Evolutionary conservation across 495 filamentous ascomycete species (phyloP), one percentile per base, ranked within the genome.

Genomic region (Xylaria flabelliformis): DNA sequence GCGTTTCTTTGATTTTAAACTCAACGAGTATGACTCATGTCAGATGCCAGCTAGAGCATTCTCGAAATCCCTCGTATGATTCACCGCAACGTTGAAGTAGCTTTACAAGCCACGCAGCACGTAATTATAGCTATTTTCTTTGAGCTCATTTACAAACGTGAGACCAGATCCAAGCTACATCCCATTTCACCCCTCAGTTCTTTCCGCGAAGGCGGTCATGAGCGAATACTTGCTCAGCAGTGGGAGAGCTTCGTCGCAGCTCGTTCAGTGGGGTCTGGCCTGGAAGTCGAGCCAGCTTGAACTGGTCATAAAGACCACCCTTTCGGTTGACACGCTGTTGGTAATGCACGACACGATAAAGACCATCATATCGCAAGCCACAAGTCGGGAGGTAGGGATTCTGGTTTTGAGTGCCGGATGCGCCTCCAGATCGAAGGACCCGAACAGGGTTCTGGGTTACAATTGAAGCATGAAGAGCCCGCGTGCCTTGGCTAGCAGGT

Each of bases 301-400:
- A 89, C 41, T 81, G 80, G 34, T 83, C 79, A 58, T 82, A 85
- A 0, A 73, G 70, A 15, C 82, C 82, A 69, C 73, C 73, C 10
- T 75, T 68, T 12, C 10, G 36, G 42, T 79, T 79, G 6, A 5
- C 44, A 5, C 32, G 59, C 9, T 36, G 67, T 48, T 26, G 62
- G 0, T 71, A 17, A 6, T 26, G 24, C 4, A 69, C 69, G 12
- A 90, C 86, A 3, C 70, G 75, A 66, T 89, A 89, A 4, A 88
- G 74, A 0, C 87, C 87, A 67, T 89, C 87, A 63, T 89, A 89
- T 0, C 87, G 74, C 3, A 88, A 76, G 0, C 87, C 87, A 1
- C 79, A 80, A 0, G 19, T 36, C 0, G 87, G 87, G 0, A 78
- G 74, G 67, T 74, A 81, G 0, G 13, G 44, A 12, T 75, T 73